These are phyloP conservation scores for Lactifluus hygrophoroides DNA, from an alignment of 768 basidiomycete genomes.

Conservation along the genomic window DNA sequence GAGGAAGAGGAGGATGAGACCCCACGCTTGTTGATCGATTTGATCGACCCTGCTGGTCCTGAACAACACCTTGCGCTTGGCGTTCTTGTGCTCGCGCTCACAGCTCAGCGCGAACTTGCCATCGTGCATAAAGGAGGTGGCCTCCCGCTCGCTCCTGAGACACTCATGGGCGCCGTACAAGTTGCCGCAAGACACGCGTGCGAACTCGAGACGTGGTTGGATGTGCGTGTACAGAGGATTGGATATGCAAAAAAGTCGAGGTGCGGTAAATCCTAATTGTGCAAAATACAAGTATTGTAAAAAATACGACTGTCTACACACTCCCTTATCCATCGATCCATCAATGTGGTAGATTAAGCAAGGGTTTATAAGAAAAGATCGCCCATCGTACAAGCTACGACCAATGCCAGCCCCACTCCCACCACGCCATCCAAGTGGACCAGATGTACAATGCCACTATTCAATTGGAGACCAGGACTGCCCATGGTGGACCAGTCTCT, in stretches of 20 bases:
- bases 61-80: conserved; percentile 70
- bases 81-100: conserved; percentile 69
- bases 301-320: too few species aligned
- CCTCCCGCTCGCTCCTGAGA: conserved; percentile 65
- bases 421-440: too few species aligned
- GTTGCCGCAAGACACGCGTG: conserved; percentile 64
- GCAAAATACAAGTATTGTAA: too few species aligned
- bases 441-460: too few species aligned
- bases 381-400: not conserved
- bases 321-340: too few species aligned
- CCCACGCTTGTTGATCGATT: conserved; percentile 58
- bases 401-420: not conserved
- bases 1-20: not conserved
- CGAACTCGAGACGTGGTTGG: conserved; percentile 61
- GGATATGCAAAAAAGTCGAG: conserved; percentile 57
- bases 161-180: conserved; percentile 62
- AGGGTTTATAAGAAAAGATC: not conserved
- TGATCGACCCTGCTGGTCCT: conserved; percentile 30
- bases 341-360: too few species aligned
- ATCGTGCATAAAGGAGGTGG: conserved; percentile 92
- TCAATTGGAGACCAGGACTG: too few species aligned
- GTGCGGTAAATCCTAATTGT: too few species aligned
- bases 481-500: too few species aligned
- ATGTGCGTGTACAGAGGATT: conserved; percentile 57
- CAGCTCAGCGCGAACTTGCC: conserved; percentile 87